Percentiles rank a stretch among this genome's conserved stretches.
Conservation (phyloP, 202 grass and related monocot genomes). For the Setaria italica region DNA sequence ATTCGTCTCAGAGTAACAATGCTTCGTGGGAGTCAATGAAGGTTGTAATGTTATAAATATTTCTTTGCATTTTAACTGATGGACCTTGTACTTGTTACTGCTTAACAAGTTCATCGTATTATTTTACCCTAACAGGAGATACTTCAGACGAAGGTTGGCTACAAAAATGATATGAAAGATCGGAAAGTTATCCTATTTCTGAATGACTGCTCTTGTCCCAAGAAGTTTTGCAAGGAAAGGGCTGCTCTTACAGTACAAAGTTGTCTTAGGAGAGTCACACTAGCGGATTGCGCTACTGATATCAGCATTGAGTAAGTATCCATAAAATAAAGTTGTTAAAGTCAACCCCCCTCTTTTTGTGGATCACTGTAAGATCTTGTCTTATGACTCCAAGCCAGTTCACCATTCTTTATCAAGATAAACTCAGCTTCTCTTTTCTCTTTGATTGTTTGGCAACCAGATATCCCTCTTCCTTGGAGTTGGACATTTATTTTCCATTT, state of each 20-base stretch:
- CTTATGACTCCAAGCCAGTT: too few species aligned
- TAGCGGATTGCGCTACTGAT: constrained; percentile 78
- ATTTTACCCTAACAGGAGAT: constrained; percentile 69
- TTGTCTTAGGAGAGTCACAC: constrained; percentile 71
- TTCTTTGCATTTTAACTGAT: constrained; percentile 35
- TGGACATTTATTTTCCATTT: constrained; percentile 1
- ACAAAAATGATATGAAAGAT: constrained; percentile 73
- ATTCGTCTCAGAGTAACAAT: constrained; percentile 94
- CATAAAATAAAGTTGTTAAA: constrained; percentile 16
- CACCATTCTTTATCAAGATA: too few species aligned
- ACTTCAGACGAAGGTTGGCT: constrained; percentile 60
- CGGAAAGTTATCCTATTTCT: constrained; percentile 81
- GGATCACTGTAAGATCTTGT: too few species aligned
- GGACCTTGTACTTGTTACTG: constrained; percentile 29
- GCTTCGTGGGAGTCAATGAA: constrained; percentile 98
- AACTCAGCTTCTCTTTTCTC: too few species aligned
- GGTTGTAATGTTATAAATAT: constrained; percentile 49
- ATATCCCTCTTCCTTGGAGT: background rate
- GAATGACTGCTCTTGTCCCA: constrained; percentile 82
- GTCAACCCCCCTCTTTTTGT: constrained; percentile 1
- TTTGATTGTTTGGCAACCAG: too few species aligned
- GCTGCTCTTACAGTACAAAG: constrained; percentile 77
- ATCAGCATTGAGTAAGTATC: constrained; percentile 88
- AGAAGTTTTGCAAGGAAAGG: constrained; percentile 95
- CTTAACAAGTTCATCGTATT: constrained; percentile 33